A percentile compares a stretch with the other conserved stretches of the same genome.
phyloP scores from a whole-genome alignment of 2,329 filamentous ascomycete genomes.

The Penicillium corylophilum region DNA sequence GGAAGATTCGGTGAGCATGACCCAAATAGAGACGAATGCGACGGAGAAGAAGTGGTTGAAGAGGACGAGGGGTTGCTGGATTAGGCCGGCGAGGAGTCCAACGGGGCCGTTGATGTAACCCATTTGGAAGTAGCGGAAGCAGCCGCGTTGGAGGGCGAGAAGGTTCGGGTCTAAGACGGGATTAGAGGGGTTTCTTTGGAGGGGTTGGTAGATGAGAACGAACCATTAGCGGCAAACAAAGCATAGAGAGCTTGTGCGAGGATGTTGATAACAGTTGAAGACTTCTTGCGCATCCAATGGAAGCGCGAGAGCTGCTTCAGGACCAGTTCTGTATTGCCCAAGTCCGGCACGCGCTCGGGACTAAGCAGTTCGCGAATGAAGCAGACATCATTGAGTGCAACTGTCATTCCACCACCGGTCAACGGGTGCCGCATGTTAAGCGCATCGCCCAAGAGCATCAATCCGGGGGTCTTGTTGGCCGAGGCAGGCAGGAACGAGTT shows the following conservation, averaged over 20 bases:
- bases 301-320: constrained; percentile 69
- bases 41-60: constrained; percentile 95
- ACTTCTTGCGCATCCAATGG: constrained; percentile 81
- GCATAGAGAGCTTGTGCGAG: constrained; percentile 92
- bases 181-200: constrained; percentile 5
- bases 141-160: constrained; percentile 78
- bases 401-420: constrained; percentile 97
- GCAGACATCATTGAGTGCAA: constrained; percentile 89
- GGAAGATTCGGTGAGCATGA: constrained; percentile 54
- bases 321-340: constrained; percentile 67
- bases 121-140: constrained; percentile 85
- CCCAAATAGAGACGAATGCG: constrained; percentile 82
- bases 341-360: constrained; percentile 65
- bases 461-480: constrained; percentile 67
- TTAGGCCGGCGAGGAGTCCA: constrained; percentile 77
- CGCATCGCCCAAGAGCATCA: constrained; percentile 86
- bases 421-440: constrained; percentile 99
- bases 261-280: constrained; percentile 91
- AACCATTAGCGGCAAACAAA: constrained; percentile 80
- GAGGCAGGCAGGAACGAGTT: constrained; percentile 88
- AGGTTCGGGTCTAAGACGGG: constrained; percentile 61
- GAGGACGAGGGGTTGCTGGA: constrained; percentile 72
- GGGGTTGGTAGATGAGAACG: constrained; percentile 5
- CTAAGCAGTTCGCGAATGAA: constrained; percentile 72
- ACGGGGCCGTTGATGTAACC: constrained; percentile 75